phyloP scores from a whole-genome alignment of 1,139 yeast genomes.

The Debaryomyces sp. region DNA sequence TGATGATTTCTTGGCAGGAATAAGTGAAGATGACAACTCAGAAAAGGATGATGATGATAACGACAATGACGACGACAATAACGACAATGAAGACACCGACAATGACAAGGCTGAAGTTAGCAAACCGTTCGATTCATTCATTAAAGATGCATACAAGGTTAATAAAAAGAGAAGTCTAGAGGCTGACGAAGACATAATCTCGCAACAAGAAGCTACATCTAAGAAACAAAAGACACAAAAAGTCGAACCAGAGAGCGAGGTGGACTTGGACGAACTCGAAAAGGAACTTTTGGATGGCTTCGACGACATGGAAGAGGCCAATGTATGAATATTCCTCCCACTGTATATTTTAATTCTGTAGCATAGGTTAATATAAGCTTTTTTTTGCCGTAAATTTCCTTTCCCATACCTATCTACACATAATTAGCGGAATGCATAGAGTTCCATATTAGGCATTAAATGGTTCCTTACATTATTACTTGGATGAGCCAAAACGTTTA shows the following conservation, averaged over 20 bases:
- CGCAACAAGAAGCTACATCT: slow-evolving; percentile 8
- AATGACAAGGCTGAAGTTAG: slow-evolving; percentile 11
- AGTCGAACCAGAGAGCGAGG: slow-evolving; percentile 14
- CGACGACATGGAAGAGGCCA: slow-evolving; percentile 40
- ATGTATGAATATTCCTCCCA: slow-evolving; percentile 1
- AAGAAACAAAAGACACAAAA: slow-evolving; percentile 14
- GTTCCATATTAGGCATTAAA: neutral
- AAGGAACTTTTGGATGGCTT: slow-evolving; percentile 50
- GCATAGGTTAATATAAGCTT: neutral
- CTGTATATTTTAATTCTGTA: neutral
- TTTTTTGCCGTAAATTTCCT: neutral
- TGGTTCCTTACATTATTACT: neutral
- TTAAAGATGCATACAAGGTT: slow-evolving; percentile 31
- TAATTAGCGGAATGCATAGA: neutral
- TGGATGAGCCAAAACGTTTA: neutral
- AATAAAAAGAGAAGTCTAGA: slow-evolving; percentile 25
- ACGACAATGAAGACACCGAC: slow-evolving; percentile 19
- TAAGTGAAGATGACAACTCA: slow-evolving; percentile 51
- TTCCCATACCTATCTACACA: no score
- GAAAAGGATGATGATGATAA: slow-evolving; percentile 32
- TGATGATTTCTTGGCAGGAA: slow-evolving; percentile 60
- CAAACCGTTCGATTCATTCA: slow-evolving; percentile 28
- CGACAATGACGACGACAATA: slow-evolving; percentile 31
- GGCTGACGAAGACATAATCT: slow-evolving; percentile 20
- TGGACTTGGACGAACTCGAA: slow-evolving; percentile 46